A percentile compares a stretch with the other conserved stretches of the same genome.
phyloP scores from a whole-genome alignment of 345 rosid species.

The Lepidium aucheri region DNA sequence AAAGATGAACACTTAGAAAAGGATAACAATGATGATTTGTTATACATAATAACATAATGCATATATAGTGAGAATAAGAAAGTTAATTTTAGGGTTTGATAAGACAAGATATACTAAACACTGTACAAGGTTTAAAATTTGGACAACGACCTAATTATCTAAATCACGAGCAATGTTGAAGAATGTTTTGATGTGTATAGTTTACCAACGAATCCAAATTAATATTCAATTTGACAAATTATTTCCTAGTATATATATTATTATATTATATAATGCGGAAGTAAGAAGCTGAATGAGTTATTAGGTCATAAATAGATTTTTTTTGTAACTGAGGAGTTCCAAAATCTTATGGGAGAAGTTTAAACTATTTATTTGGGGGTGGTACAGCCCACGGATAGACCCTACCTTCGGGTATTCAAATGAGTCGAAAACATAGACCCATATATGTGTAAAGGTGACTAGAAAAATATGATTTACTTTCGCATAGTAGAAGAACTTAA shows the following conservation, averaged over 20 bases:
- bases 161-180: conserved; percentile 8
- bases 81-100: too few species aligned
- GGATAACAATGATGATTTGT: conserved; percentile 10
- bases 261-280: not conserved
- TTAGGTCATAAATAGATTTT: not conserved
- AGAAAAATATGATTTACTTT: too few species aligned
- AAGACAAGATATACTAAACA: too few species aligned
- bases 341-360: too few species aligned
- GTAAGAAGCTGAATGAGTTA: not conserved
- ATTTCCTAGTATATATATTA: not conserved
- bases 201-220: conserved; percentile 21
- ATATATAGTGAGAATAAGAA: not conserved
- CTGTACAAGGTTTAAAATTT: not conserved
- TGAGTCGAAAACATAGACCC: too few species aligned
- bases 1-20: not conserved
- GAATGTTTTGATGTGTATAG: conserved; percentile 29
- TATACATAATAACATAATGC: too few species aligned
- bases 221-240: not conserved
- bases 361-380: too few species aligned
- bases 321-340: too few species aligned
- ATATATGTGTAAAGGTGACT: too few species aligned
- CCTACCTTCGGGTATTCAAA: too few species aligned
- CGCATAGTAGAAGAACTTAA: too few species aligned
- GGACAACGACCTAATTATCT: conserved; percentile 28
- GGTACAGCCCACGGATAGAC: too few species aligned